Conservation (phyloP, 106 monocot genomes). For the Phalaenopsis equestris region DNA sequence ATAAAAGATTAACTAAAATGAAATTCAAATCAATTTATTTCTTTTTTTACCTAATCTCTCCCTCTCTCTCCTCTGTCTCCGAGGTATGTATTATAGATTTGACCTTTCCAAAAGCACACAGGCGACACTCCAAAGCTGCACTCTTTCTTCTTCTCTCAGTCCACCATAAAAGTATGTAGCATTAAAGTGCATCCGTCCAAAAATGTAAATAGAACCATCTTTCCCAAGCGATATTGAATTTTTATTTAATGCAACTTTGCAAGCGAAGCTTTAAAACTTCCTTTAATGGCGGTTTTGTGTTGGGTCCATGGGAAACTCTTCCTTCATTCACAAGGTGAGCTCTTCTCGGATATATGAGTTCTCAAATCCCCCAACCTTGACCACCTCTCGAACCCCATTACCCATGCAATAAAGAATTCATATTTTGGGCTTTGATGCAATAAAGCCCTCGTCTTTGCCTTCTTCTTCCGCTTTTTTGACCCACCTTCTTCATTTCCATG, state of each 20-base stretch:
- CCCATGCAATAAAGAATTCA: constrained; percentile 1
- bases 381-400: neutral
- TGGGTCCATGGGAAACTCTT: constrained; percentile 3
- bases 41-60: too few relatives aligned
- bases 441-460: neutral
- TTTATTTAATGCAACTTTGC: too few relatives aligned
- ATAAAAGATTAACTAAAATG: too few relatives aligned
- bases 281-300: constrained; percentile 9
- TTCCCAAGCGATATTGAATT: too few relatives aligned
- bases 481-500: neutral
- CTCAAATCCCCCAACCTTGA: neutral
- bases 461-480: neutral
- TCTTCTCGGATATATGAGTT: neutral
- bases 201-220: neutral
- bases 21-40: too few relatives aligned
- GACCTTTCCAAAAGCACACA: neutral
- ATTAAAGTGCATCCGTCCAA: constrained; percentile 6
- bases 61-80: too few relatives aligned
- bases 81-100: too few relatives aligned
- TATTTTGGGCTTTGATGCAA: neutral
- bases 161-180: neutral
- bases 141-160: neutral
- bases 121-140: neutral
- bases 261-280: neutral
- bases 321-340: neutral